phyloP scores from a whole-genome alignment of 306 rosid genomes.

The Dryas drummondii region DNA sequence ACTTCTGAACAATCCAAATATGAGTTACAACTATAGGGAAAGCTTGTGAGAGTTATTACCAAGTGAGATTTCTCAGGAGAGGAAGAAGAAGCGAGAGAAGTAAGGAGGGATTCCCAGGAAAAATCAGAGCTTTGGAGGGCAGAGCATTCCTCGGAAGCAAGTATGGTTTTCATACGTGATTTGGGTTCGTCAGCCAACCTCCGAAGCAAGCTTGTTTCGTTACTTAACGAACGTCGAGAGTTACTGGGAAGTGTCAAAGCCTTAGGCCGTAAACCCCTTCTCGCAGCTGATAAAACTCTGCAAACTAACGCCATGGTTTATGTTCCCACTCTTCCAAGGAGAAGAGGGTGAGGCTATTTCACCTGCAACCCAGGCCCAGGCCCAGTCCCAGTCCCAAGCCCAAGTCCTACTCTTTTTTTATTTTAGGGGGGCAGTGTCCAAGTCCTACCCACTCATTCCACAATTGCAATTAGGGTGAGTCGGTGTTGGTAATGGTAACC shows the following conservation, averaged over 20 bases:
- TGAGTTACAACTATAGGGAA: neutral
- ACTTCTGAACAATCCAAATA: neutral
- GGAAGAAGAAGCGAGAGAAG: constrained; percentile 40
- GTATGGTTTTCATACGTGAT: constrained; percentile 38
- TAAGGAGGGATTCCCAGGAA: constrained; percentile 39
- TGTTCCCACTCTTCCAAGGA: neutral
- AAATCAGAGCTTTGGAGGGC: constrained; percentile 31
- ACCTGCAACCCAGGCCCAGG: neutral
- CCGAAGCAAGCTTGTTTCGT: constrained; percentile 23
- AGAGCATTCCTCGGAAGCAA: constrained; percentile 27
- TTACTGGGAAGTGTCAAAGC: neutral
- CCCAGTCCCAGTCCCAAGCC: neutral
- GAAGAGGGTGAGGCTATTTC: neutral
- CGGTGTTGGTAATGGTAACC: no score
- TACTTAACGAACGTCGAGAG: constrained; percentile 22
- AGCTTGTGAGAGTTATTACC: constrained; percentile 31
- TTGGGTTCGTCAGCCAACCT: constrained; percentile 42
- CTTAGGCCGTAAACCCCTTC: constrained; percentile 8
- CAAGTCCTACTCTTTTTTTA: neutral
- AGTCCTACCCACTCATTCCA: no score
- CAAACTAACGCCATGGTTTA: constrained; percentile 37
- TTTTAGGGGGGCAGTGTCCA: no score
- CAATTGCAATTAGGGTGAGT: no score
- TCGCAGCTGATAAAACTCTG: constrained; percentile 35
- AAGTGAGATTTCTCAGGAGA: constrained; percentile 49